Evolutionary conservation across 139 green algal species (phyloP), one percentile per base, ranked within the genome.

Genomic region (Chlorella sorokiniana): DNA sequence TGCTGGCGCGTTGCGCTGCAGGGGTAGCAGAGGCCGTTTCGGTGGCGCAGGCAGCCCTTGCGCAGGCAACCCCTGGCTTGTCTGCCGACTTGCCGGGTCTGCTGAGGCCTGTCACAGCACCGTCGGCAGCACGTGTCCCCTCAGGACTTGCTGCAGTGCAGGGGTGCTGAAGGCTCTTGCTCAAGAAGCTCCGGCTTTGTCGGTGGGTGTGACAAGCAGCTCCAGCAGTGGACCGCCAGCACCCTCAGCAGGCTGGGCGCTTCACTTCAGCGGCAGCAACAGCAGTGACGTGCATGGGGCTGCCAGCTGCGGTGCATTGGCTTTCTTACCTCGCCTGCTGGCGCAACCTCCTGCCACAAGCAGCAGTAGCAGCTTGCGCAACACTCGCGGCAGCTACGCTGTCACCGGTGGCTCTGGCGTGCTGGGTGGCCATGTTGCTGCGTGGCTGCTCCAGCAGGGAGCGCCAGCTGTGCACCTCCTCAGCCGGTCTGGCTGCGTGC

Each of bases 121-220:
- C 63, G 1, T 10, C 61, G 4, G 61, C 23, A 23, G 37, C 20
- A 44, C 4, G 61, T 16, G 42, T 20, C 23, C 9, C 20, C 10
- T 22, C 35, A 33, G 45, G 35, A 23, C 54, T 35, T 9, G 72
- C 71, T 16, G 70, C 59, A 1, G 27, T 83, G 35, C 73, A 79
- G 84, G 84, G 37, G 81, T 88, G 79, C 62, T 86, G 22, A 88
- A 86, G 84, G 79, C 79, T 0, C 42, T 85, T 23, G 70, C 79
- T 37, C 79, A 85, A 18, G 84, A 88, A 62, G 45, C 64, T 1
- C 79, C 79, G 63, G 61, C 59, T 3, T 22, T 69, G 42, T 33
- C 48, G 3, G 18, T 85, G 35, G 48, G n/a, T 45, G 61, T 82
- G 11, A 4, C 11, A 42, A 62, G n/a, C 42, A 42, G 69, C n/a